A percentile compares a stretch with the other conserved stretches of the same genome.
Evolutionary conservation across 139 green algal species (phyloP).

Genomic region (Micractinium conductrix): DNA sequence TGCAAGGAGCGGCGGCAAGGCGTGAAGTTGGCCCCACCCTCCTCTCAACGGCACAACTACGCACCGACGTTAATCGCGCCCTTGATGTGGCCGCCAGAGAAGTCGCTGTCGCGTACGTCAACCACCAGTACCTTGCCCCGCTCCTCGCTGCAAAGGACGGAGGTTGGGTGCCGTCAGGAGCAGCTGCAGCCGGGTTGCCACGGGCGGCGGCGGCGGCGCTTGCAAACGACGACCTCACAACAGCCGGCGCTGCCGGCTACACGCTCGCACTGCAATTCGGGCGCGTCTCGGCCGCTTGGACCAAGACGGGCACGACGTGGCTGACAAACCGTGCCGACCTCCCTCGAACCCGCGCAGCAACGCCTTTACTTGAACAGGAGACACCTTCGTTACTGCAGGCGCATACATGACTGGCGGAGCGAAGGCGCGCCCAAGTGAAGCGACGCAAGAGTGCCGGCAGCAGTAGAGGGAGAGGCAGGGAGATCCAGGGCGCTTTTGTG

Average conservation of each 20-base stretch:
- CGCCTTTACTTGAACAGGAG: neutral
- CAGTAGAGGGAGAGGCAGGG: too few species aligned
- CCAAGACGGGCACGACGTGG: neutral
- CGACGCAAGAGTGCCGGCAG: too few species aligned
- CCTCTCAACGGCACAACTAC: too few species aligned
- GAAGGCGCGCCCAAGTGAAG: too few species aligned
- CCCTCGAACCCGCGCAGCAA: neutral
- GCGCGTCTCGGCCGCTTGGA: neutral
- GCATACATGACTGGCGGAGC: neutral
- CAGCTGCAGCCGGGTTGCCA: neutral
- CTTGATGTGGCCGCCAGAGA: conserved; percentile 27
- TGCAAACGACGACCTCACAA: neutral
- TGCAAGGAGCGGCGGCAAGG: too few species aligned
- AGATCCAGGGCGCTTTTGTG: too few species aligned
- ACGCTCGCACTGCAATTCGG: neutral
- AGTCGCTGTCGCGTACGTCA: conserved; percentile 23
- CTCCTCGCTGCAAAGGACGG: neutral
- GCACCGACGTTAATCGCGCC: conserved; percentile 12
- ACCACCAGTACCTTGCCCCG: neutral
- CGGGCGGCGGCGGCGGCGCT: neutral
- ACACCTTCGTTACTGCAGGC: neutral
- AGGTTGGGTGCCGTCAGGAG: neutral
- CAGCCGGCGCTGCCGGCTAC: too few species aligned
- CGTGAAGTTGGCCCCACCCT: too few species aligned
- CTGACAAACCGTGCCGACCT: neutral